Evolutionary conservation across 2,329 filamentous ascomycete genomes (phyloP).

Genomic region (Ramularia endophylla): DNA sequence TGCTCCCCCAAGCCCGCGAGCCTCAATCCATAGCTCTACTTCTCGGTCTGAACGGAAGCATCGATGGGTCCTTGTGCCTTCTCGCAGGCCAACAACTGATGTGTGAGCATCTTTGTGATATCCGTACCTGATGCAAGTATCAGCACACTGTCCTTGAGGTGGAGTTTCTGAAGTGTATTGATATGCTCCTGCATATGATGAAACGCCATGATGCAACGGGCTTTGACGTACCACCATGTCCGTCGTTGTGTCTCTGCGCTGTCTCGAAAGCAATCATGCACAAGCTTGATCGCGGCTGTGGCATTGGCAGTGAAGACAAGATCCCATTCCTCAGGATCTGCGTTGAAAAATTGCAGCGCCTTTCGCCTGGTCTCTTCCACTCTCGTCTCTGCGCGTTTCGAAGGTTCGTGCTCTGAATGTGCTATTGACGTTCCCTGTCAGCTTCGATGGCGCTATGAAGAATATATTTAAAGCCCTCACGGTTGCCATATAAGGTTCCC

Average conservation of each 20-base stretch:
- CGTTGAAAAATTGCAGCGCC: conserved; percentile 72
- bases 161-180: too few relatives aligned
- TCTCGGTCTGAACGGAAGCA: conserved; percentile 61
- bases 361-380: conserved; percentile 71
- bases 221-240: conserved; percentile 21
- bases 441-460: too few relatives aligned
- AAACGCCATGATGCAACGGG: too few relatives aligned
- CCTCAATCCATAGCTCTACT: conserved; percentile 59
- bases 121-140: conserved; percentile 64
- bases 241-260: conserved; percentile 30
- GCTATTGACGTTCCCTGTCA: conserved; percentile 29
- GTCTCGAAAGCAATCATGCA: conserved; percentile 68
- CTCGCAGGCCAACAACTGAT: conserved; percentile 70
- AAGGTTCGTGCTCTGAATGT: conserved; percentile 76
- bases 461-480: too few relatives aligned
- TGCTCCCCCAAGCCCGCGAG: conserved; percentile 29
- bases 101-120: conserved; percentile 83
- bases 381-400: conserved; percentile 65
- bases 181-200: too few relatives aligned
- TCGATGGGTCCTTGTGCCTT: conserved; percentile 58
- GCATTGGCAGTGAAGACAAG: conserved; percentile 86
- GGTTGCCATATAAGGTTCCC: conserved; percentile 79
- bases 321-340: conserved; percentile 74
- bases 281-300: conserved; percentile 80
- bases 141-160: too few relatives aligned